Evolutionary conservation across 306 rosid species (phyloP).

Genomic region (Sesbania bispinosa): DNA sequence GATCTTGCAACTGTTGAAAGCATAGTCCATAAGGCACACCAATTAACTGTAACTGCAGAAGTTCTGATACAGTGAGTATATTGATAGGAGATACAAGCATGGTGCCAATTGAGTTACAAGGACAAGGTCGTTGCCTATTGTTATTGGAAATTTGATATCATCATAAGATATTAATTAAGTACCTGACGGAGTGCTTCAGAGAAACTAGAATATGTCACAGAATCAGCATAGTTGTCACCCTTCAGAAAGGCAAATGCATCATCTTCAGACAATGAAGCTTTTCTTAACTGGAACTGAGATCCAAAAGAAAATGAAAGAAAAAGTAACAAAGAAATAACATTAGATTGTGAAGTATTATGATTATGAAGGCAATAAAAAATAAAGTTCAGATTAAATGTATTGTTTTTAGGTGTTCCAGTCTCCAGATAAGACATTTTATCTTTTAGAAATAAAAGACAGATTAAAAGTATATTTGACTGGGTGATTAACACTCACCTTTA

Average conservation of each 20-base stretch:
- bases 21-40: conserved; percentile 69
- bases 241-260: conserved; percentile 80
- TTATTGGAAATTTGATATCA: neutral
- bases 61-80: conserved; percentile 16
- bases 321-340: neutral
- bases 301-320: neutral
- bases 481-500: conserved; percentile 77
- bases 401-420: too few relatives aligned
- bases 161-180: conserved; percentile 1
- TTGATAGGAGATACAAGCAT: too few relatives aligned
- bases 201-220: conserved; percentile 61
- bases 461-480: too few relatives aligned
- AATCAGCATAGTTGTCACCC: conserved; percentile 58
- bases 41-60: conserved; percentile 59
- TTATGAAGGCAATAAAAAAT: too few relatives aligned
- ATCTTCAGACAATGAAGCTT: conserved; percentile 71
- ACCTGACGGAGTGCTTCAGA: conserved; percentile 77
- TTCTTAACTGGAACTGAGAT: conserved; percentile 66
- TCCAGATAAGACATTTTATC: neutral
- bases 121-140: neutral
- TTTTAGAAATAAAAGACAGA: neutral
- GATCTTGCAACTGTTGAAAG: conserved; percentile 70
- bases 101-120: too few relatives aligned
- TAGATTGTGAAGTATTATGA: too few relatives aligned
- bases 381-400: too few relatives aligned